A percentile compares a stretch with the other conserved stretches of the same genome.
These are phyloP conservation scores for Eucalyptus shirleyi DNA, from an alignment of 345 rosid species.

Conservation along the genomic window DNA sequence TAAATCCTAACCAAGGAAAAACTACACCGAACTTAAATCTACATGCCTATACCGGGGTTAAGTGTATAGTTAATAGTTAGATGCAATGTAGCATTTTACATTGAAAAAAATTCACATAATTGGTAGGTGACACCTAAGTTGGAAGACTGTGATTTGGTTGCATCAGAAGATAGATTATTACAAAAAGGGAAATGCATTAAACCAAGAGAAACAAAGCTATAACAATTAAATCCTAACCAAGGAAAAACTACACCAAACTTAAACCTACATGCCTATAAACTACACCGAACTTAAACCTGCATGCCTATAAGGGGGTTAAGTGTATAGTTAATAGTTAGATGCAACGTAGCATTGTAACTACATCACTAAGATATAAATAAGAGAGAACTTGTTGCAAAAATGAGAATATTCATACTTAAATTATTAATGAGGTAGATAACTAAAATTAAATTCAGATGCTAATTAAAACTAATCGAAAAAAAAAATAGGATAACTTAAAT, in stretches of 20 bases:
- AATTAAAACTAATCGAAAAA: neutral
- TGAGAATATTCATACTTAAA: neutral
- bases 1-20: too few species aligned
- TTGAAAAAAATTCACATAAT: too few species aligned
- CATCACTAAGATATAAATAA: neutral
- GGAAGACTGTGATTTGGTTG: too few species aligned
- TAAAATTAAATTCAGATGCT: neutral
- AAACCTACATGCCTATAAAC: neutral
- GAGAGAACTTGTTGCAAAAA: neutral
- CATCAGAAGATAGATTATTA: too few species aligned
- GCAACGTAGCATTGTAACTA: neutral
- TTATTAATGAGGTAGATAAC: neutral
- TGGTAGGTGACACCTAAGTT: too few species aligned
- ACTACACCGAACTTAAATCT: too few species aligned
- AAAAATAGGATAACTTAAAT: neutral
- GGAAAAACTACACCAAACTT: neutral
- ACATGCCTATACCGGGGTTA: too few species aligned
- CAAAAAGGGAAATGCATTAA: neutral
- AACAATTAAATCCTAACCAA: neutral
- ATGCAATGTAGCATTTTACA: too few species aligned
- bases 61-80: too few species aligned
- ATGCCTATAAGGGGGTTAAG: neutral
- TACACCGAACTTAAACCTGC: neutral
- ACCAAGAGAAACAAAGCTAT: neutral
- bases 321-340: neutral